phyloP scores from a whole-genome alignment of 306 rosid species.

The Ormosia semicastrata region DNA sequence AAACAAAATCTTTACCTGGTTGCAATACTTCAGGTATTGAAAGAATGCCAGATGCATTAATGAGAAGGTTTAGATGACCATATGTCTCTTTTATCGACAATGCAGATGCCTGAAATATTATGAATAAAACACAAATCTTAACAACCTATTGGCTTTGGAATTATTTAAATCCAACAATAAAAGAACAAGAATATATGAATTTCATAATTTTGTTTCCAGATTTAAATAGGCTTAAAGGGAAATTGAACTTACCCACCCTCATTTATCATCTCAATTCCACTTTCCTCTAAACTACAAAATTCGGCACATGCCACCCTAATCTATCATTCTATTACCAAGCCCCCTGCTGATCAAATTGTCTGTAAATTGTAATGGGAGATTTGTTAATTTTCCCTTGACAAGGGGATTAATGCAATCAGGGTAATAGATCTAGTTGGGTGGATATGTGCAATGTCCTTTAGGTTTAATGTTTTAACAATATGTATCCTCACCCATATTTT shows the following conservation, averaged over 20 bases:
- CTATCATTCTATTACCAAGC: not conserved
- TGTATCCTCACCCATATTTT: not conserved
- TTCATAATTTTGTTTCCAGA: not conserved
- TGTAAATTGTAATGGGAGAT: not conserved
- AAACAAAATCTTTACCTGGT: slow-evolving; percentile 60
- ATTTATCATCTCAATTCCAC: not conserved
- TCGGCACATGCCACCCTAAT: not conserved
- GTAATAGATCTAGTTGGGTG: not conserved
- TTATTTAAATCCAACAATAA: not conserved
- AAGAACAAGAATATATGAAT: not conserved
- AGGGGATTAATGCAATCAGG: not conserved
- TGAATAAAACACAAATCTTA: slow-evolving; percentile 22
- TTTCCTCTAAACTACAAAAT: not conserved
- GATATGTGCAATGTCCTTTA: not conserved
- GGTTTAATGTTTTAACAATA: not conserved
- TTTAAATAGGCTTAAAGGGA: not conserved
- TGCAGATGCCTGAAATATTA: slow-evolving; percentile 71
- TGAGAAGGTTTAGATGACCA: slow-evolving; percentile 82
- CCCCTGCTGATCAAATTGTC: not conserved
- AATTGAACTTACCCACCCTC: not conserved
- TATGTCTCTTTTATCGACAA: slow-evolving; percentile 61
- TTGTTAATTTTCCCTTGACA: not conserved
- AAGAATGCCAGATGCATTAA: slow-evolving; percentile 92
- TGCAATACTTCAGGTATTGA: slow-evolving; percentile 71
- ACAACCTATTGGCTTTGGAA: not conserved